phyloP scores from a whole-genome alignment of 345 rosid genomes.

The Arabis hirsuta region DNA sequence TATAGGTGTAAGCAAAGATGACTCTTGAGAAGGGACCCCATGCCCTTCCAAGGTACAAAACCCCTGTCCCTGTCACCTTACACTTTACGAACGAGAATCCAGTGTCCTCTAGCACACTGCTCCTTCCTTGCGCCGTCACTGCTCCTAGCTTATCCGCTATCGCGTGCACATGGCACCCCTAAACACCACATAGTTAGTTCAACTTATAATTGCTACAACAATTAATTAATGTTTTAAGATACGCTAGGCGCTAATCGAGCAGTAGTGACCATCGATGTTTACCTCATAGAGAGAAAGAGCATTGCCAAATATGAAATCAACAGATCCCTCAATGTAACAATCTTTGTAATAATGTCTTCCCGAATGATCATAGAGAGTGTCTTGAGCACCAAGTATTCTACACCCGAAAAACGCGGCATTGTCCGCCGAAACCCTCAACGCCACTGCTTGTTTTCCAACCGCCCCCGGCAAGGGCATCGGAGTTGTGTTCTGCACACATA shows the following conservation, averaged over 20 bases:
- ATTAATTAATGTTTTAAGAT: neutral
- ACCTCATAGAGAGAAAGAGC: slow-evolving; percentile 94
- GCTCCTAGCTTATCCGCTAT: slow-evolving; percentile 74
- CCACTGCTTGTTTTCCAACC: slow-evolving; percentile 89
- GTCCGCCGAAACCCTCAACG: slow-evolving; percentile 88
- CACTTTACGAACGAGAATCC: slow-evolving; percentile 96
- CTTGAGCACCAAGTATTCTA: slow-evolving; percentile 88
- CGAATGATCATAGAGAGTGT: slow-evolving; percentile 85
- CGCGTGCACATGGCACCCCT: slow-evolving; percentile 93
- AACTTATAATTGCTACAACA: neutral
- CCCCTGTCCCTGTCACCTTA: slow-evolving; percentile 97
- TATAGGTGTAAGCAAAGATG: slow-evolving; percentile 90
- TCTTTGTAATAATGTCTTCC: slow-evolving; percentile 98
- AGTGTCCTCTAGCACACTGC: slow-evolving; percentile 86
- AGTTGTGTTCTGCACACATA: slow-evolving; percentile 65
- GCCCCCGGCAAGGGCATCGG: slow-evolving; percentile 93
- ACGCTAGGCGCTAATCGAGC: neutral
- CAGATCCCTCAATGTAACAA: slow-evolving; percentile 92
- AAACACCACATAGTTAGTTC: slow-evolving; percentile 24
- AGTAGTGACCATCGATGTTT: neutral
- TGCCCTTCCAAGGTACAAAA: slow-evolving; percentile 87
- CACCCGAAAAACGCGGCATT: slow-evolving; percentile 85
- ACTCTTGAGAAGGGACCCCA: slow-evolving; percentile 99
- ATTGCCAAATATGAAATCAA: slow-evolving; percentile 95
- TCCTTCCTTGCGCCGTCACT: slow-evolving; percentile 77